A percentile compares a stretch with the other conserved stretches of the same genome.
phyloP scores from a whole-genome alignment of 2,329 filamentous ascomycete genomes.

The Stagonosporopsis rhizophila region DNA sequence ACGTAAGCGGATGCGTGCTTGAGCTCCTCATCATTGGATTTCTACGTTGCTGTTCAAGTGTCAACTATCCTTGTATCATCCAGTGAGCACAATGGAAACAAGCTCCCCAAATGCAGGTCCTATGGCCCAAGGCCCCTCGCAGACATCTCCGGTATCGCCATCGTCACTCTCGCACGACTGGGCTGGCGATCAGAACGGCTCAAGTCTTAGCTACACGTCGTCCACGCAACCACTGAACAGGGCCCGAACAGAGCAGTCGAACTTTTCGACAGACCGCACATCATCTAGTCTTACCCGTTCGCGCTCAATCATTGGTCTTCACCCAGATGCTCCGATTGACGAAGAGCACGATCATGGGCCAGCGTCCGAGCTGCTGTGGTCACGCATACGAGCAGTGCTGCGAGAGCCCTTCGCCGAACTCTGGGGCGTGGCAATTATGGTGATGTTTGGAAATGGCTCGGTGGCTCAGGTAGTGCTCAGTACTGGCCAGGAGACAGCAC shows the following conservation, averaged over 20 bases:
- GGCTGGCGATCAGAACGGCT: constrained; percentile 21
- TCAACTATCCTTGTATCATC: not conserved
- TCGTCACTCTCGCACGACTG: constrained; percentile 30
- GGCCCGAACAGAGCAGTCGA: constrained; percentile 29
- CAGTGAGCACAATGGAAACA: not conserved
- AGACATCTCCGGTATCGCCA: constrained; percentile 3
- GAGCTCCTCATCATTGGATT: not conserved
- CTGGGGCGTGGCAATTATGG: constrained; percentile 52
- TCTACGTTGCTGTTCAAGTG: not conserved
- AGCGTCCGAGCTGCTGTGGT: constrained; percentile 49
- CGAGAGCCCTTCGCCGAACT: constrained; percentile 56
- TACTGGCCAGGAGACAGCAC: constrained; percentile 47
- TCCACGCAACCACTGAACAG: constrained; percentile 25
- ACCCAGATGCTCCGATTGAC: constrained; percentile 51
- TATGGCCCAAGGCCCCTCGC: constrained; percentile 22
- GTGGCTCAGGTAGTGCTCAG: constrained; percentile 54
- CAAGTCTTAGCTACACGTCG: constrained; percentile 20
- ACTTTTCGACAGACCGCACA: constrained; percentile 25
- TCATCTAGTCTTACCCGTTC: constrained; percentile 34
- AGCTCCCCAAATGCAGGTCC: constrained; percentile 20
- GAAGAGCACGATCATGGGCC: constrained; percentile 51
- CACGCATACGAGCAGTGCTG: constrained; percentile 45
- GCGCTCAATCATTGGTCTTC: constrained; percentile 44
- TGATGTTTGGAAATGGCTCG: constrained; percentile 54
- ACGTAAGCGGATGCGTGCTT: not conserved